Evolutionary conservation across 129 eudicot species (phyloP).

Genomic region (Flaveria robusta): DNA sequence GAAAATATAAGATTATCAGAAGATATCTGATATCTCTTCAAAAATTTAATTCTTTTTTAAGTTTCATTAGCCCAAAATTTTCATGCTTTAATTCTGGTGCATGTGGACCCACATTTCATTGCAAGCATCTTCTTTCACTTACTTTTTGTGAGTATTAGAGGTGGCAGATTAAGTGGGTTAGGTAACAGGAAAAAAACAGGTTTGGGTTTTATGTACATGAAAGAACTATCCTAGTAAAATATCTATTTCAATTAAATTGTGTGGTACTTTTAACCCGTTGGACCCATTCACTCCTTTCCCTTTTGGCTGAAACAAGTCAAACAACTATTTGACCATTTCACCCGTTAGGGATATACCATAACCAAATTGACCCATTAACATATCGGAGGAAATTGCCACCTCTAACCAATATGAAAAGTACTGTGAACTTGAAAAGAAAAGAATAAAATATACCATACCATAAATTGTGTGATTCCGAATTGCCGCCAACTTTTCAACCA

Average conservation of each 20-base stretch:
- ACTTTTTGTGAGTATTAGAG: neutral
- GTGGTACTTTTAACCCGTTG: neutral
- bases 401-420: neutral
- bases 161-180: neutral
- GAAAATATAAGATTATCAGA: neutral
- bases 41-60: neutral
- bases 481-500: conserved; percentile 71
- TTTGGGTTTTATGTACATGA: too few species aligned
- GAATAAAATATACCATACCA: conserved; percentile 25
- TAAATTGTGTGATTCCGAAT: conserved; percentile 39
- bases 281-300: neutral
- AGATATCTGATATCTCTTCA: neutral
- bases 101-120: too few species aligned
- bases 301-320: neutral
- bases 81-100: neutral
- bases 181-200: neutral
- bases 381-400: neutral
- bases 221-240: too few species aligned
- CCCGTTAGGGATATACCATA: neutral
- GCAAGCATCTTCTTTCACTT: neutral
- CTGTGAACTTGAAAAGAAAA: neutral
- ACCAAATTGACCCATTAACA: neutral
- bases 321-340: neutral
- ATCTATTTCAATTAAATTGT: neutral
- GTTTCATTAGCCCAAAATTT: neutral